These are phyloP conservation scores for Hypomontagnella monticulosa DNA, from an alignment of 495 filamentous ascomycete genomes.

Conservation along the genomic window DNA sequence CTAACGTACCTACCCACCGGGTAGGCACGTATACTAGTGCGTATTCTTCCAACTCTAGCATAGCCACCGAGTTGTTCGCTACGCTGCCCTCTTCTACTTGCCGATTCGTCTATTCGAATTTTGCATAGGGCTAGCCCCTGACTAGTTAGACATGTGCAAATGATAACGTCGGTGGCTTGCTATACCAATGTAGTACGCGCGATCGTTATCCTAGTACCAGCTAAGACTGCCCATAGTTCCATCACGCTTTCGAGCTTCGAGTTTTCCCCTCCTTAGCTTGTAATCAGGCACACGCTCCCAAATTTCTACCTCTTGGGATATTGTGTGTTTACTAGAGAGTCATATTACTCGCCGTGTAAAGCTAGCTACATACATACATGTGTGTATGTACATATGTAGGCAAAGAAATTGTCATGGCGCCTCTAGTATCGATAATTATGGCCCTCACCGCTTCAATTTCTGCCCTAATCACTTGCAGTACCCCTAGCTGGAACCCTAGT, in stretches of 20 bases:
- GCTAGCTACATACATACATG: no score
- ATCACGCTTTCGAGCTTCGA: not conserved
- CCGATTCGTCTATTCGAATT: no score
- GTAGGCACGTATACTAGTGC: constrained; percentile 19
- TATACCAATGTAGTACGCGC: no score
- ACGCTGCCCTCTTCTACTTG: not conserved
- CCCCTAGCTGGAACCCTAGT: not conserved
- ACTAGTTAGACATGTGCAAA: no score
- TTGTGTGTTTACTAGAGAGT: not conserved
- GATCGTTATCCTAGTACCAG: no score
- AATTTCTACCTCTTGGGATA: not conserved
- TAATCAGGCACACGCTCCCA: not conserved
- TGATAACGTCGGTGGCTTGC: no score
- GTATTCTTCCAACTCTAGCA: constrained; percentile 12
- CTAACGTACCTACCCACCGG: not conserved
- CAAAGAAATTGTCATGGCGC: not conserved
- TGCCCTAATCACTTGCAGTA: not conserved
- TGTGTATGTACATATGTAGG: no score
- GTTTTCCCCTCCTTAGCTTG: not conserved
- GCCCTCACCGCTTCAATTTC: not conserved
- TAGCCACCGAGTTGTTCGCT: not conserved
- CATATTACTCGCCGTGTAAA: not conserved
- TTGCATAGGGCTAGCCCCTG: no score
- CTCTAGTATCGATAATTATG: not conserved
- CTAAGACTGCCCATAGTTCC: no score